Base-by-base conservation (phyloP, 2,329 filamentous ascomycete genomes). In the Tolypocladium album region DNA sequence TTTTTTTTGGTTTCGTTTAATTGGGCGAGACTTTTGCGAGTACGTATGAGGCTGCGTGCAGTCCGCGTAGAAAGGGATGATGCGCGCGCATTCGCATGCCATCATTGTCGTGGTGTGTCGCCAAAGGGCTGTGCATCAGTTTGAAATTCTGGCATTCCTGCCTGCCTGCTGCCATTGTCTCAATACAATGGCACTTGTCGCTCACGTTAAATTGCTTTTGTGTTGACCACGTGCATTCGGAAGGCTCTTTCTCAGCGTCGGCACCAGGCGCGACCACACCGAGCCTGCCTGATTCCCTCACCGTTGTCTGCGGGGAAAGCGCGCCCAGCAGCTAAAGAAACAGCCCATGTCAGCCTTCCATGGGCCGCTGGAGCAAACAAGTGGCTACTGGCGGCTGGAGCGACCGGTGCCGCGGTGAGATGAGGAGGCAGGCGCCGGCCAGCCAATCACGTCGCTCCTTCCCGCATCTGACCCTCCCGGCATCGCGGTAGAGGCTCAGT, bases 381-480 rank as follows among this genome's bases (percentile, higher is more conserved):
- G 47, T 52, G 47, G 47, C 47, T 52, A 52, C 47, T 52, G 47
- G 47, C 27, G 50, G 47, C 47, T 52, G 47, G 47, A 58, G 22
- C 34, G 42, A 52, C 57, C 36, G 34, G 47, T 27, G 34, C n/a
- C 57, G n/a, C 22, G 38, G 50, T 60, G 62, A 61, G 58, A 61
- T 59, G 58, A 60, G 52, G 50, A 55, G 50, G 50, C 50, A 55
- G 31, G 39, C 58, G 47, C 60, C n/a, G n/a, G 20, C 39, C 56
- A 55, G 60, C 66, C 66, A 67, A 67, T 67, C 62, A 66, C 56
- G 58, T 38, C 58, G 57, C 64, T 62, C 59, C 58, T 62, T 63
- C 58, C 56, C 57, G 60, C 64, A 57, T 55, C 52, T 60, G 61
- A 61, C 61, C 59, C 61, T 62, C 60, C 60, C 58, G 38, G 61